A percentile compares a stretch with the other conserved stretches of the same genome.
Conservation (phyloP, 2,329 filamentous ascomycete genomes). For the Cytospora schulzeri region DNA sequence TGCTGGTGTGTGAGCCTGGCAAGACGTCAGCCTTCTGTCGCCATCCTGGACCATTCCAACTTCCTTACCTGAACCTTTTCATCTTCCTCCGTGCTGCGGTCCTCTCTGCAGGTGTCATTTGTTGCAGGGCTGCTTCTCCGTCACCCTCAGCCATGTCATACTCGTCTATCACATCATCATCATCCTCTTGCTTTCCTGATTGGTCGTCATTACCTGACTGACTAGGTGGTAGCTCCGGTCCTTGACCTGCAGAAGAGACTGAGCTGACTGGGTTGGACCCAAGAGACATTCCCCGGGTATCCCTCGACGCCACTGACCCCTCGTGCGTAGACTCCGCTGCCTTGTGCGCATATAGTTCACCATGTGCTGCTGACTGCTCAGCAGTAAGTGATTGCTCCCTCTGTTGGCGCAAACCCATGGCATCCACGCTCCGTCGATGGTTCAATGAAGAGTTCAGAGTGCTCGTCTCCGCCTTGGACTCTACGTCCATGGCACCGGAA, state of each 20-base stretch:
- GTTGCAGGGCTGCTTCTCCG: constrained; percentile 44
- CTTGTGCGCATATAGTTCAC: constrained; percentile 42
- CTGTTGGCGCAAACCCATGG: constrained; percentile 45
- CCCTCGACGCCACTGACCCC: constrained; percentile 43
- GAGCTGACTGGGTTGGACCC: constrained; percentile 45
- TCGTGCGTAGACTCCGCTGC: constrained; percentile 41
- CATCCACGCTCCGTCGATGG: constrained; percentile 43
- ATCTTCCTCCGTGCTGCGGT: constrained; percentile 63
- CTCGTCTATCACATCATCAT: constrained; percentile 57
- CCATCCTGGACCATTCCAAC: constrained; percentile 3
- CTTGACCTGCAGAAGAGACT: constrained; percentile 41
- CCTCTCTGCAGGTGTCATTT: constrained; percentile 59
- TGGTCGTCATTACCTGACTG: constrained; percentile 44
- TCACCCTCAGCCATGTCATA: constrained; percentile 58
- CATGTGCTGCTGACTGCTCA: constrained; percentile 39
- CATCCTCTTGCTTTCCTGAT: constrained; percentile 49
- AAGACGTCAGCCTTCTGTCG: constrained; percentile 38
- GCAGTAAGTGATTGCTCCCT: constrained; percentile 43
- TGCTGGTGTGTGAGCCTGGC: constrained; percentile 88
- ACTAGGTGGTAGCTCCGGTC: constrained; percentile 37
- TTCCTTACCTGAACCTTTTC: constrained; percentile 75
- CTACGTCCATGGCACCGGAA: constrained; percentile 60
- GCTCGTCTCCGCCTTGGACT: constrained; percentile 57
- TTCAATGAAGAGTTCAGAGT: constrained; percentile 38
- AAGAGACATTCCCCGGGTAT: constrained; percentile 43